These are phyloP conservation scores for Salix koriyanagi DNA, from an alignment of 345 rosid species.

Conservation along the genomic window DNA sequence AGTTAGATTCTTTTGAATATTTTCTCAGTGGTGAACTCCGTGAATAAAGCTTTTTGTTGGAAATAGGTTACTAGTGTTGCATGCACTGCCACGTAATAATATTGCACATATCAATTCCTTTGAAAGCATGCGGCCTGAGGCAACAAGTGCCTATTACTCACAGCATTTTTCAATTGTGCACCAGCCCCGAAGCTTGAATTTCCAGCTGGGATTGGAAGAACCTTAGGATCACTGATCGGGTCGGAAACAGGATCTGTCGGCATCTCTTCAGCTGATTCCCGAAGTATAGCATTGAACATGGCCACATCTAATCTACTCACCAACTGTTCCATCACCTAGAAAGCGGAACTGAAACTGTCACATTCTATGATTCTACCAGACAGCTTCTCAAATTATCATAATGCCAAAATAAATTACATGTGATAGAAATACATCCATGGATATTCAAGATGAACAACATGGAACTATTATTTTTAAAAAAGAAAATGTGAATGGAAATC, in stretches of 20 bases:
- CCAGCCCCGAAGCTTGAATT: conserved; percentile 88
- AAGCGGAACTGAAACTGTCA: conserved; percentile 11
- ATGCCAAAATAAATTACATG: neutral
- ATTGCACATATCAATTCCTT: neutral
- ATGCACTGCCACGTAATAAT: neutral
- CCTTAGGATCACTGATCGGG: conserved; percentile 79
- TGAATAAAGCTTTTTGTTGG: neutral
- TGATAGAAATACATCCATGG: neutral
- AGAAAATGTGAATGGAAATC: neutral
- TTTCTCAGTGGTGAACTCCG: neutral
- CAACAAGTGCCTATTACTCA: conserved; percentile 32
- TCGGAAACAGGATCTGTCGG: conserved; percentile 96
- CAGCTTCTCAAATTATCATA: conserved; percentile 7
- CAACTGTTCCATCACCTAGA: conserved; percentile 87
- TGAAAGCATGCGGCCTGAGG: neutral
- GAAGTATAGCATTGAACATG: conserved; percentile 96
- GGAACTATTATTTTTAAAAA: neutral
- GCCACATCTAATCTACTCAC: conserved; percentile 86
- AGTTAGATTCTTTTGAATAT: neutral
- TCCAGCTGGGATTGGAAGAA: conserved; percentile 89
- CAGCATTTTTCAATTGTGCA: conserved; percentile 84
- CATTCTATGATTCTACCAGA: neutral
- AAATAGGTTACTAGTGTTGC: neutral
- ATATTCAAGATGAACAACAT: neutral
- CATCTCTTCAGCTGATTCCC: conserved; percentile 92